A percentile compares a stretch with the other conserved stretches of the same genome.
These are phyloP conservation scores for Pseudocercospora vitis DNA, from an alignment of 2,329 filamentous ascomycete species.

Conservation along the genomic window DNA sequence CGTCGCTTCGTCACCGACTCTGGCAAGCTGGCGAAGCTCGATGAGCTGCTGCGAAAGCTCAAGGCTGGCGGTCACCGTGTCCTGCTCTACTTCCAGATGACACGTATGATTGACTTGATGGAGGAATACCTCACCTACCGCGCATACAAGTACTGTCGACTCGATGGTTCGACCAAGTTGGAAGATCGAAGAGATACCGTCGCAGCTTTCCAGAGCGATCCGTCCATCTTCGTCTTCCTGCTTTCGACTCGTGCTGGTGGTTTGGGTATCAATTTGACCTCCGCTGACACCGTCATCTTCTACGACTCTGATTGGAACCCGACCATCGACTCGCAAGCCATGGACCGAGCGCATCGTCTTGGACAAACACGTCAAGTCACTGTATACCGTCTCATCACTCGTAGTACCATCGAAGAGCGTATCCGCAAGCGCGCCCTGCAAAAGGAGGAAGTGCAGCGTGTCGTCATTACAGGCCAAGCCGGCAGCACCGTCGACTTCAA, in stretches of 20 bases:
- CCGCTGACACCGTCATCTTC: slow-evolving; percentile 97
- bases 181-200: slow-evolving; percentile 97
- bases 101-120: slow-evolving; percentile 98
- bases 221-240: slow-evolving; percentile 95
- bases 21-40: slow-evolving; percentile 89
- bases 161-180: slow-evolving; percentile 95
- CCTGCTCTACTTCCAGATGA: slow-evolving; percentile 99
- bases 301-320: slow-evolving; percentile 99
- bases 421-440: slow-evolving; percentile 95
- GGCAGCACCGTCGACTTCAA: slow-evolving; percentile 81
- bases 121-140: slow-evolving; percentile 98
- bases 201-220: slow-evolving; percentile 89
- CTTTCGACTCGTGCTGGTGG: slow-evolving; percentile 95
- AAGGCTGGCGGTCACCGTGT: slow-evolving; percentile 93
- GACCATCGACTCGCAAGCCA: slow-evolving; percentile 96
- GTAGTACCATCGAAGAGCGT: slow-evolving; percentile 94
- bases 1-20: slow-evolving; percentile 95
- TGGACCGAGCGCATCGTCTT: slow-evolving; percentile 97
- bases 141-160: slow-evolving; percentile 96
- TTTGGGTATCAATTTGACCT: slow-evolving; percentile 94
- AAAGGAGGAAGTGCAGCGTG: slow-evolving; percentile 97
- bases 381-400: slow-evolving; percentile 95
- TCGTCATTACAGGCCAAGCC: slow-evolving; percentile 87
- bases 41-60: slow-evolving; percentile 80
- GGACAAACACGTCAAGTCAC: slow-evolving; percentile 95